Percentiles rank a stretch among this genome's conserved stretches.
Conservation (phyloP, 495 filamentous ascomycete genomes). For the Aspergillus conjunctus region DNA sequence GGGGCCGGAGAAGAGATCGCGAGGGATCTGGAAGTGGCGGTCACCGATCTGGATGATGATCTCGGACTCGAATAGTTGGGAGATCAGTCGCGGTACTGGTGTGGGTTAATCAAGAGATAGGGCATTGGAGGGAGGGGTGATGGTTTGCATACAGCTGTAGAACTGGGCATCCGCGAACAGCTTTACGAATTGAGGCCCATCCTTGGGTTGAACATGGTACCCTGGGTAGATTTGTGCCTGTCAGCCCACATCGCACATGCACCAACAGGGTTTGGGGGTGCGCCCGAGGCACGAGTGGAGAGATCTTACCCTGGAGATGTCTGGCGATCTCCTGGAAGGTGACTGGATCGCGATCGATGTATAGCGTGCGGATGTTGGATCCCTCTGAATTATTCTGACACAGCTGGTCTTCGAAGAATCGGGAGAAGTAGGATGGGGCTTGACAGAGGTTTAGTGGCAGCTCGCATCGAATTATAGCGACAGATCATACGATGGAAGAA, state of each 20-base stretch:
- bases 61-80: slow-evolving; percentile 90
- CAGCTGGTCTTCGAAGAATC: slow-evolving; percentile 87
- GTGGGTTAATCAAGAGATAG: slow-evolving; percentile 19
- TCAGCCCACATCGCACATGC: neutral
- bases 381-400: slow-evolving; percentile 60
- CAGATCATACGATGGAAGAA: slow-evolving; percentile 2
- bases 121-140: neutral
- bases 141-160: slow-evolving; percentile 66
- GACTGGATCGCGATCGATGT: slow-evolving; percentile 91
- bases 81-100: slow-evolving; percentile 81
- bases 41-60: slow-evolving; percentile 90
- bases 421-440: slow-evolving; percentile 98
- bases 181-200: slow-evolving; percentile 84
- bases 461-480: slow-evolving; percentile 11
- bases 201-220: slow-evolving; percentile 82
- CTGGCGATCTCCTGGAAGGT: slow-evolving; percentile 88
- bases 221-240: slow-evolving; percentile 42
- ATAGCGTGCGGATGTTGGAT: slow-evolving; percentile 68
- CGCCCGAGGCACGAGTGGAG: no score
- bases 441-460: slow-evolving; percentile 52
- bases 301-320: slow-evolving; percentile 73
- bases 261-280: neutral
- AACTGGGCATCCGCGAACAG: slow-evolving; percentile 96
- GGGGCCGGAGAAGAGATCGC: slow-evolving; percentile 80
- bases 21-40: slow-evolving; percentile 82